Evolutionary conservation across 2,329 filamentous ascomycete species (phyloP), one percentile per base, ranked within the genome.

Genomic region (Aureobasidium sp.): DNA sequence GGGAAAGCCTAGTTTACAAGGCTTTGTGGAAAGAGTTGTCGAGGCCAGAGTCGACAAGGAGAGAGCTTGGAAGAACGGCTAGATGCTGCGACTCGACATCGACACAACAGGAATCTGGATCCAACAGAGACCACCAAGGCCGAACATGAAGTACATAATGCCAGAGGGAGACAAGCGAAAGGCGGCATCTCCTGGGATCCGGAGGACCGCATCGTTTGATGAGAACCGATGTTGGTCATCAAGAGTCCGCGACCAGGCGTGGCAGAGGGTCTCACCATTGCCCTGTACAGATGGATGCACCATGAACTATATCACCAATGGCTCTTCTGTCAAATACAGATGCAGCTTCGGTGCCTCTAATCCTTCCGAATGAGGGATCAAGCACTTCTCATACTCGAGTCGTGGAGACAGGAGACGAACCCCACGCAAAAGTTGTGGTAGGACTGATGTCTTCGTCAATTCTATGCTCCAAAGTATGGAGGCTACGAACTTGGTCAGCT

Each of bases 1-100:
- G 53, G 56, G 56, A 7, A 44, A 45, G 42, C 37, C 37, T 3
- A 50, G 52, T 14, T 19, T 64, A 19, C 48, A 62, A 22, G 27
- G 22, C 1, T 53, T 63, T 24, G 27, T 65, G 48, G 37, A 49
- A 24, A 39, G 53, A 31, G 64, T 61, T 4, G 60, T 65, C 7
- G 64, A 63, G 49, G 62, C 42, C 5, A 65, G 50, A 22, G 62
- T 64, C 6, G 56, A 54, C 17, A 53, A 58, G 49, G 49, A 53
- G 44, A 61, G 53, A 37, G 57, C 49, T 17, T 65, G 64, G 64
- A 63, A 62, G 58, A 48, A 60, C 59, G 54, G 45, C 27, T 61
- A 59, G 31, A 48, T 35, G 40, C 22, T 42, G 22, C 22, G 9
- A 11, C 5, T 35, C 11, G n/a, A 52, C 12, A 27, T 11, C 12